Conservation (phyloP, 2,329 filamentous ascomycete species). For the Ascochyta fabae region DNA sequence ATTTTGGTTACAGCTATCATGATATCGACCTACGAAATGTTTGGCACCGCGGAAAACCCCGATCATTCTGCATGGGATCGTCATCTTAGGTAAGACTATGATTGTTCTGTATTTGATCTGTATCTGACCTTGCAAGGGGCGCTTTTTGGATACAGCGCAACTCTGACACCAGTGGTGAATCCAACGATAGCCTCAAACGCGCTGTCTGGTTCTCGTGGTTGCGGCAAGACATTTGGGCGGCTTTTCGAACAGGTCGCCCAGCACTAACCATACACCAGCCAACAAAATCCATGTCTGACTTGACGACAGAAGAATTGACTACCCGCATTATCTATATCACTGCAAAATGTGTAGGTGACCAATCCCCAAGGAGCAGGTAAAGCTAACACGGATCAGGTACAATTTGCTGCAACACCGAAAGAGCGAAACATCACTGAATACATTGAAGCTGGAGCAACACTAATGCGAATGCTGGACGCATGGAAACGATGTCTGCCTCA, state of each 20-base stretch:
- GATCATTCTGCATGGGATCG: slow-evolving; percentile 62
- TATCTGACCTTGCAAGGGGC: slow-evolving; percentile 42
- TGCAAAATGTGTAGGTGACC: slow-evolving; percentile 63
- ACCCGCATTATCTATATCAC: slow-evolving; percentile 62
- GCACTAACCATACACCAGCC: slow-evolving; percentile 66
- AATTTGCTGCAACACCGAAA: slow-evolving; percentile 61
- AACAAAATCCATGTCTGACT: slow-evolving; percentile 54
- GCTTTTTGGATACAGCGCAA: slow-evolving; percentile 70
- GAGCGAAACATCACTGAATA: slow-evolving; percentile 45
- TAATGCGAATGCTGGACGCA: slow-evolving; percentile 58
- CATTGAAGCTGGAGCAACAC: slow-evolving; percentile 54
- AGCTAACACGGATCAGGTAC: slow-evolving; percentile 42
- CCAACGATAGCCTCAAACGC: slow-evolving; percentile 59
- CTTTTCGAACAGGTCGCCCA: slow-evolving; percentile 63
- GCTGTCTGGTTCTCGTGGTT: slow-evolving; percentile 72
- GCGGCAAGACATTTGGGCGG: slow-evolving; percentile 69
- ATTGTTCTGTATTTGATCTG: not conserved
- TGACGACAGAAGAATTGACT: slow-evolving; percentile 61
- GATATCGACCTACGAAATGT: slow-evolving; percentile 70
- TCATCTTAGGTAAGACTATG: slow-evolving; percentile 56
- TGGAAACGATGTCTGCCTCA: slow-evolving; percentile 55
- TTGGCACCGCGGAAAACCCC: slow-evolving; percentile 58
- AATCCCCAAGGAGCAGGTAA: slow-evolving; percentile 47
- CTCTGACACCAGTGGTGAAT: slow-evolving; percentile 65
- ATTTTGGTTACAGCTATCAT: slow-evolving; percentile 65